These are phyloP conservation scores for Meira miltonrushii DNA, from an alignment of 1,284 basidiomycete species.

Conservation along the genomic window DNA sequence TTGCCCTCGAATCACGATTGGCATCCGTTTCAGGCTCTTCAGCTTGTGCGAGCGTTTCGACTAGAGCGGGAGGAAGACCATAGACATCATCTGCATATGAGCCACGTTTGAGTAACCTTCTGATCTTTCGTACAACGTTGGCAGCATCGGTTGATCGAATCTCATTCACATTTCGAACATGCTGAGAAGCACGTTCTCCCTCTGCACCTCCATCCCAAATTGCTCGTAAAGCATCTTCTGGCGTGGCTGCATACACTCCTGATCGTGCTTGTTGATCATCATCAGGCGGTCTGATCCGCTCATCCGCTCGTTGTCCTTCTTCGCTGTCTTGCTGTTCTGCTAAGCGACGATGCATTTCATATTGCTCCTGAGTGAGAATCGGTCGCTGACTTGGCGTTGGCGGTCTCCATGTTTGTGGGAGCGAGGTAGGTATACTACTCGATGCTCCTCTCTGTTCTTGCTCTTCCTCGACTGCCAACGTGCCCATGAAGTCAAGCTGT, in stretches of 20 bases:
- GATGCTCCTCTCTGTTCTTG: neutral
- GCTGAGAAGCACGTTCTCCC: conserved; percentile 1
- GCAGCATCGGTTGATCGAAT: neutral
- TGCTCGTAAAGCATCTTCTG: conserved; percentile 1
- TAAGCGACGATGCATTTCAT: conserved; percentile 3
- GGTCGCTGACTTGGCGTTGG: neutral
- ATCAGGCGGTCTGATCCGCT: conserved; percentile 1
- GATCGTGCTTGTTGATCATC: conserved; percentile 1
- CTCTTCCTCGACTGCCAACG: neutral
- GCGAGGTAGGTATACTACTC: neutral
- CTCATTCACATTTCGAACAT: neutral
- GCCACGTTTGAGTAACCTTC: neutral
- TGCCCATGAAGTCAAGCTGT: neutral
- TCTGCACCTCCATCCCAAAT: conserved; percentile 8
- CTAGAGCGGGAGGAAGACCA: conserved; percentile 1
- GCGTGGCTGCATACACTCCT: conserved; percentile 6
- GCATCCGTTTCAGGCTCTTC: conserved; percentile 7
- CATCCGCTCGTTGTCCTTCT: conserved; percentile 3
- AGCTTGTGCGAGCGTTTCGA: neutral
- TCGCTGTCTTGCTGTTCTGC: conserved; percentile 2
- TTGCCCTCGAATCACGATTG: neutral
- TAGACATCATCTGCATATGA: conserved; percentile 11
- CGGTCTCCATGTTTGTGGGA: neutral
- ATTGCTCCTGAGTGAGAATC: neutral
- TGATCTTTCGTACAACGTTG: neutral